phyloP scores from a whole-genome alignment of 306 rosid species.

The Casuarina glauca region DNA sequence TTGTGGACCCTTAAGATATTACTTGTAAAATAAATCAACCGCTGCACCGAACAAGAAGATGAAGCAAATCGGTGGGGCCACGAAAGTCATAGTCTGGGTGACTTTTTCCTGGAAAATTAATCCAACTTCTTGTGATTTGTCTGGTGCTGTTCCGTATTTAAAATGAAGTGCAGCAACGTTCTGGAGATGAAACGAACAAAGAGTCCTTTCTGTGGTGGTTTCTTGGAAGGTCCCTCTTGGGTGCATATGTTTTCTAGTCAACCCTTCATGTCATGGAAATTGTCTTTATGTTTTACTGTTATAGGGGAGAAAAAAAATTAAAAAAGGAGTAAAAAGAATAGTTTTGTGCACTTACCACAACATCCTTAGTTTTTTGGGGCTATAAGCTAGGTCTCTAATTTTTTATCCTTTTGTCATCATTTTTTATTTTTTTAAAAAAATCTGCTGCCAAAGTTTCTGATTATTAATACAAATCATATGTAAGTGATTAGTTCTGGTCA shows the following conservation, averaged over 20 bases:
- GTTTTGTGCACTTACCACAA: background rate
- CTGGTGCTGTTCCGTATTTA: background rate
- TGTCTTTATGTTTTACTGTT: background rate
- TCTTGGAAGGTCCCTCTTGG: constrained; percentile 30
- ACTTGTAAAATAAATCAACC: constrained; percentile 28
- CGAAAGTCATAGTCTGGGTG: constrained; percentile 13
- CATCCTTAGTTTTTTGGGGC: background rate
- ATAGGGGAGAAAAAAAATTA: background rate
- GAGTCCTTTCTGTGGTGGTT: constrained; percentile 6
- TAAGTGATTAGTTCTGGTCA: background rate
- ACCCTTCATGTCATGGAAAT: constrained; percentile 1
- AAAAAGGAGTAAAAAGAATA: no score
- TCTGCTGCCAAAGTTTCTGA: background rate
- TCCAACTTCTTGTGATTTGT: background rate
- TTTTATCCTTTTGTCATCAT: background rate
- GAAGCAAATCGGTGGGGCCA: constrained; percentile 30
- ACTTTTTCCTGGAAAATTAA: constrained; percentile 8
- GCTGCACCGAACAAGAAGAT: constrained; percentile 25
- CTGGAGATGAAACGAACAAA: background rate
- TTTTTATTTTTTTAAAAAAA: background rate
- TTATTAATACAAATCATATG: background rate
- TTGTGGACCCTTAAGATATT: constrained; percentile 26
- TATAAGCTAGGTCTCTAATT: no score
- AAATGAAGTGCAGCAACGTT: background rate
- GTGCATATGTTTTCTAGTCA: constrained; percentile 29